Evolutionary conservation across 1,284 basidiomycete genomes (phyloP).

Genomic region (Sanghuangporus sanghuang): DNA sequence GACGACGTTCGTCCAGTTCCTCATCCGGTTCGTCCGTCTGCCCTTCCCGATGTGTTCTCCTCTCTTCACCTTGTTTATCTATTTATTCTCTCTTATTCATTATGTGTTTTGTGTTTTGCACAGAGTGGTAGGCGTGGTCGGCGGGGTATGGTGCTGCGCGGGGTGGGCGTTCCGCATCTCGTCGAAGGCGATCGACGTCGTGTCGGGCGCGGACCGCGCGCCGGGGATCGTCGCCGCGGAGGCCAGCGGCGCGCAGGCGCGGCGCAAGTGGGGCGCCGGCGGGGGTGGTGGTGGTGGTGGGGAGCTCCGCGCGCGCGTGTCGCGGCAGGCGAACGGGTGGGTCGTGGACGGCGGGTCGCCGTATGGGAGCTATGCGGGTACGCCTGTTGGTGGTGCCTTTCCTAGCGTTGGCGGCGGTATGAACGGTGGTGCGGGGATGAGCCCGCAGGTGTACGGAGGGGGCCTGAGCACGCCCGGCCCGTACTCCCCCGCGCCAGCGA

Average conservation of each 20-base stretch:
- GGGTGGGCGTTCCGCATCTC: conserved; percentile 71
- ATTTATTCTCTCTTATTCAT: no score
- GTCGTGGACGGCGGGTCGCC: conserved; percentile 32
- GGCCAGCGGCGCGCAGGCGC: conserved; percentile 40
- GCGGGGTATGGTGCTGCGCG: conserved; percentile 77
- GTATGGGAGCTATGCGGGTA: conserved; percentile 22
- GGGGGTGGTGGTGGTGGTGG: conserved; percentile 27
- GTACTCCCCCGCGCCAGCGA: background rate
- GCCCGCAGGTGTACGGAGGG: background rate
- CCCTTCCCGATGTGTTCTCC: no score
- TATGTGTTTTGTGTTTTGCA: background rate
- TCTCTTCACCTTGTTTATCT: no score
- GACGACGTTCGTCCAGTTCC: conserved; percentile 72
- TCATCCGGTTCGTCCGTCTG: conserved; percentile 59
- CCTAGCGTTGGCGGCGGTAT: background rate
- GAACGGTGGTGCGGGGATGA: background rate
- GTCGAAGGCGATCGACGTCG: conserved; percentile 59
- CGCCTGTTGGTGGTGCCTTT: conserved; percentile 6
- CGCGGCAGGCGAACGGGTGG: conserved; percentile 40
- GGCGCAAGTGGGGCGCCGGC: conserved; percentile 38
- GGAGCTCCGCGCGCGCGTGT: conserved; percentile 37
- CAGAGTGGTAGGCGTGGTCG: conserved; percentile 73
- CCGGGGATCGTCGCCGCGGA: conserved; percentile 60
- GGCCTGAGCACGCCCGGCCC: background rate
- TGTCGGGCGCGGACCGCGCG: conserved; percentile 54